Evolutionary conservation across 768 basidiomycete genomes (phyloP).

Genomic region (Cantharellus anzutake): DNA sequence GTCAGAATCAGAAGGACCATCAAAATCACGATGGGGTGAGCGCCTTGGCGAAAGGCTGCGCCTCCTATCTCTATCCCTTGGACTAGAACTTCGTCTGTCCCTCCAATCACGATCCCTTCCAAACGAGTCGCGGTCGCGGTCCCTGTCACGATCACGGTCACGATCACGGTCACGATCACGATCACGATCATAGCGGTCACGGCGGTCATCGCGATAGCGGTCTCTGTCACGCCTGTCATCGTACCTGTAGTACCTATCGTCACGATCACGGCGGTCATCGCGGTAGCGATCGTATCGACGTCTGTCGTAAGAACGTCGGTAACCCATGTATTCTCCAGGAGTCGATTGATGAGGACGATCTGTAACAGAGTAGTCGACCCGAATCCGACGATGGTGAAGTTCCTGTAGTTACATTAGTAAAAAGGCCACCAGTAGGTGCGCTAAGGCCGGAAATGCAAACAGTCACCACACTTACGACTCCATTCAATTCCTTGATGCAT

Average conservation of each 20-base stretch:
- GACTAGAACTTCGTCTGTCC: background rate
- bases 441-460: background rate
- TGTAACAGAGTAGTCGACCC: slow-evolving; percentile 93
- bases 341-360: slow-evolving; percentile 88
- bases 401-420: slow-evolving; percentile 30
- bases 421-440: background rate
- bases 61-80: background rate
- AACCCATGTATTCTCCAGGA: slow-evolving; percentile 96
- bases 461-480: slow-evolving; percentile 40
- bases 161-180: background rate
- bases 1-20: too few species aligned
- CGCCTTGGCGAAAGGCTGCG: too few species aligned
- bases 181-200: slow-evolving; percentile 4
- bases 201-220: slow-evolving; percentile 15
- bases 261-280: slow-evolving; percentile 20
- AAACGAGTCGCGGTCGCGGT: slow-evolving; percentile 10
- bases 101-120: slow-evolving; percentile 15
- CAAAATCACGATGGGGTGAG: too few species aligned
- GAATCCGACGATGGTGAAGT: slow-evolving; percentile 86
- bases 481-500: slow-evolving; percentile 83
- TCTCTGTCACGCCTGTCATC: slow-evolving; percentile 15
- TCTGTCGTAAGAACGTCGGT: slow-evolving; percentile 31
- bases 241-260: slow-evolving; percentile 20
- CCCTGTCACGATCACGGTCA: slow-evolving; percentile 1
- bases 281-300: slow-evolving; percentile 25